These are phyloP conservation scores for Phytophthora litchii DNA, from an alignment of 352 stramenopile genomes.

Conservation along the genomic window DNA sequence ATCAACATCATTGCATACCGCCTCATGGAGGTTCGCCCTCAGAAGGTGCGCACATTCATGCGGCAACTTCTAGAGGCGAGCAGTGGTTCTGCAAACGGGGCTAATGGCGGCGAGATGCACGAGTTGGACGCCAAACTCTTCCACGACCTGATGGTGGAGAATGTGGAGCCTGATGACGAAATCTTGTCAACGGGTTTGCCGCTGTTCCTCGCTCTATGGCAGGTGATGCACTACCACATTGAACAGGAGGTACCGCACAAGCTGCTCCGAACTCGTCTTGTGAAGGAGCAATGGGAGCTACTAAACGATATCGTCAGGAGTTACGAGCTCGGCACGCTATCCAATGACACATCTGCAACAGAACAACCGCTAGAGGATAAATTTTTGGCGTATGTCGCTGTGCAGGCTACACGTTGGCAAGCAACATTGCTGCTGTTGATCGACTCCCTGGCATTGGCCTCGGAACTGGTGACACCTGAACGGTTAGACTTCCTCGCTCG, in stretches of 20 bases:
- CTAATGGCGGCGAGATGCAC: slow-evolving; percentile 37
- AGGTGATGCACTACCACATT: slow-evolving; percentile 87
- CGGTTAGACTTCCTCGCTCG: slow-evolving; percentile 64
- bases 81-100: slow-evolving; percentile 24
- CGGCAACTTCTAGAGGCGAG: slow-evolving; percentile 48
- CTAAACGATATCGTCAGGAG: slow-evolving; percentile 69
- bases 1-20: slow-evolving; percentile 86
- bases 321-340: slow-evolving; percentile 50
- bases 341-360: slow-evolving; percentile 9
- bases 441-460: slow-evolving; percentile 66
- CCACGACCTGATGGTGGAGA: slow-evolving; percentile 50
- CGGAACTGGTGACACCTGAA: slow-evolving; percentile 61
- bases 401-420: slow-evolving; percentile 84
- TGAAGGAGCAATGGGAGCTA: slow-evolving; percentile 65
- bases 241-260: slow-evolving; percentile 79
- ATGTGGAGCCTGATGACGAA: slow-evolving; percentile 62
- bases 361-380: slow-evolving; percentile 27
- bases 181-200: slow-evolving; percentile 73
- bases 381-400: slow-evolving; percentile 67
- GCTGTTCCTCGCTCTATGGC: slow-evolving; percentile 77
- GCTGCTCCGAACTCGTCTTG: slow-evolving; percentile 59
- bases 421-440: slow-evolving; percentile 80
- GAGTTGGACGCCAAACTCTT: slow-evolving; percentile 43
- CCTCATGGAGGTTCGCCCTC: slow-evolving; percentile 66
- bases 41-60: slow-evolving; percentile 64